Base-by-base conservation (phyloP, 2,329 filamentous ascomycete genomes). In the Penicillium oxalicum region DNA sequence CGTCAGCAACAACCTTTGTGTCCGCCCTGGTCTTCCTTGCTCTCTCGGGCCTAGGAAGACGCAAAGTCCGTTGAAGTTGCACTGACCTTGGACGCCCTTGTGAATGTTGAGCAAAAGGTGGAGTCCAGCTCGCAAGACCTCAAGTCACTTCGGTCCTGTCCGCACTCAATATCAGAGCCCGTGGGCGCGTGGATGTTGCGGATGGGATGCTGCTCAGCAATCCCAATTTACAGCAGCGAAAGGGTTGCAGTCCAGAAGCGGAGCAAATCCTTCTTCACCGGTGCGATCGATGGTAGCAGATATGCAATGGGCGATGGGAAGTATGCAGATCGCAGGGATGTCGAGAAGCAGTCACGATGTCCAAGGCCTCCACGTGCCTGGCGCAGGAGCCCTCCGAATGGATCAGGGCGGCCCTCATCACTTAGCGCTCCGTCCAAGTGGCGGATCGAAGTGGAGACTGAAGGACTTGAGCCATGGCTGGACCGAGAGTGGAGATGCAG, bases 21-120 rank as follows among this genome's bases (percentile, higher is more conserved):
- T 18, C 18, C 18, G 18, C 18, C 18, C 18, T 18, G 18, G 18
- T 18, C 18, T 18, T 18, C 18, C 18, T 18, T 18, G 18, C 18
- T 18, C 18, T 18, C 18, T 18, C 18, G 18, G 18, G 18, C 18
- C 18, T 18, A 18, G 18, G 18, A 18, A 9, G 27, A 11, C 18
- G 2, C 27, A 29, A 35, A 13, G 29, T 43, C 29, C 7, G 25
- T 26, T 8, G 24, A 12, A 18, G 33, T n/a, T 42, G 38, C 49
- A 48, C 40, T 39, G 49, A 46, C 36, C 49, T 34, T 43, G n/a
- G 28, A 18, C 40, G n/a, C 48, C 39, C 48, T 50, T 50, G 43
- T 38, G 26, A 32, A 44, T 11, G 12, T n/a, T 8, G 24, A 9
- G 13, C 18, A 28, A 18, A 13, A 28, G 33, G 41, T 44, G 41